Evolutionary conservation across 2,329 filamentous ascomycete genomes (phyloP), one percentile per base, ranked within the genome.

Genomic region (Arthrinium phaeospermum): DNA sequence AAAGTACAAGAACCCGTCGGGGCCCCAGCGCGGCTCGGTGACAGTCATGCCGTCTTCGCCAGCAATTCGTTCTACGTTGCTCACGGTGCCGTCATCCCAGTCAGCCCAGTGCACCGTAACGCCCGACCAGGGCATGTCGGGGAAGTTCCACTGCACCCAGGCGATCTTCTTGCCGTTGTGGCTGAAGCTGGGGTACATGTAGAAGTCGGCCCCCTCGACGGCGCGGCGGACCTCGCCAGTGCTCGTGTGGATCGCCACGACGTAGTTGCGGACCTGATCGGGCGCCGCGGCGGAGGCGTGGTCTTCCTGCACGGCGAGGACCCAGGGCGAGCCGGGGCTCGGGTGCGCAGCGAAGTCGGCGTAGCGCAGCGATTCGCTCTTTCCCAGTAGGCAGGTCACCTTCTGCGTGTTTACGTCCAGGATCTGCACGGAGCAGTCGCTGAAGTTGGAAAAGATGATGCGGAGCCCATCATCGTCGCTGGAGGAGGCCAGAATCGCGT

Each of bases 111-210:
- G 83, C 1, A 89, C 76, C 71, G 84, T 82, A 1, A 83, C 84
- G 0, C 83, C 83, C 1, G 84, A 84, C 80, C 87, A 90, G 0
- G 86, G 86, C 79, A 90, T 83, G 68, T 86, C 82, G 0, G 87
- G 88, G 74, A 89, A 86, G 24, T 86, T 80, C 88, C 88, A 90
- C 72, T 89, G 84, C 16, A 87, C 80, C 87, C 88, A 90, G n/a
- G 79, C 82, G 37, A 89, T 74, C 69, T 82, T 83, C 8, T 77
- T 80, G 1, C 86, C 86, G 73, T 87, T 83, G 0, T 79, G 82
- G 72, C 83, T 87, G 74, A 86, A 89, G 22, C 83, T 83, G 0
- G 88, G 87, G 30, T 84, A 82, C 30, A 83, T 84, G 76, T 89
- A 89, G 70, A 90, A 90, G 75, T 90, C 88, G 3, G 86, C 84